phyloP scores from a whole-genome alignment of 73 alveolate genomes.

The Tetrahymena thermophila region DNA sequence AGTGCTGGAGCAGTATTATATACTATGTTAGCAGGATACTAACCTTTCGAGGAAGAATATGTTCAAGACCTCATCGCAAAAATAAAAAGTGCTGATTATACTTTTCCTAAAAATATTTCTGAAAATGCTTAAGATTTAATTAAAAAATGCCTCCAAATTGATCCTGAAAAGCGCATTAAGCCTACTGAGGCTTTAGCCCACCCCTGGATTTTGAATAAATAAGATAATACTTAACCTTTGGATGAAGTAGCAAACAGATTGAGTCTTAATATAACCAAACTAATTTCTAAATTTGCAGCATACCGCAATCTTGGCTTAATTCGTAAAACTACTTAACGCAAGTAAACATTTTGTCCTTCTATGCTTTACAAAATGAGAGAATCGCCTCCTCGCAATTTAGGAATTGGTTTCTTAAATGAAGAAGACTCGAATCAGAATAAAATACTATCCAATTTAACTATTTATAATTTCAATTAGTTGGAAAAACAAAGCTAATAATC shows the following conservation, averaged over 20 bases:
- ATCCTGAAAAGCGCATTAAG: neutral
- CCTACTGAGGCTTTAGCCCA: neutral
- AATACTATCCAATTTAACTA: neutral
- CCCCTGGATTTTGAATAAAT: neutral
- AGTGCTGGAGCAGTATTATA: constrained; percentile 43
- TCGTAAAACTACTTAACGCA: neutral
- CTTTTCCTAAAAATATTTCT: neutral
- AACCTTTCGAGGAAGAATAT: constrained; percentile 40
- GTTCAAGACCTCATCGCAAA: neutral
- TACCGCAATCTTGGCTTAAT: neutral
- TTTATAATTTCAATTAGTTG: neutral
- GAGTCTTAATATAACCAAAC: neutral
- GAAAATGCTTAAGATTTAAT: neutral
- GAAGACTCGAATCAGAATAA: neutral
- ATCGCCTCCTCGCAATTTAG: neutral
- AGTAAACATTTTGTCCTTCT: neutral
- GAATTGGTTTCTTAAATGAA: neutral
- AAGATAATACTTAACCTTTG: neutral
- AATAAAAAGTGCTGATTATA: neutral
- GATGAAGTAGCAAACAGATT: neutral
- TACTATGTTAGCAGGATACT: constrained; percentile 29
- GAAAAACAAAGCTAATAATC: neutral
- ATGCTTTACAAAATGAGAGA: neutral
- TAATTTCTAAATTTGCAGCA: neutral
- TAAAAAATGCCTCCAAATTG: neutral